Percentiles rank a stretch among this genome's conserved stretches.
phyloP scores from a whole-genome alignment of 305 asterid genomes.

The Plantago lanceolata region DNA sequence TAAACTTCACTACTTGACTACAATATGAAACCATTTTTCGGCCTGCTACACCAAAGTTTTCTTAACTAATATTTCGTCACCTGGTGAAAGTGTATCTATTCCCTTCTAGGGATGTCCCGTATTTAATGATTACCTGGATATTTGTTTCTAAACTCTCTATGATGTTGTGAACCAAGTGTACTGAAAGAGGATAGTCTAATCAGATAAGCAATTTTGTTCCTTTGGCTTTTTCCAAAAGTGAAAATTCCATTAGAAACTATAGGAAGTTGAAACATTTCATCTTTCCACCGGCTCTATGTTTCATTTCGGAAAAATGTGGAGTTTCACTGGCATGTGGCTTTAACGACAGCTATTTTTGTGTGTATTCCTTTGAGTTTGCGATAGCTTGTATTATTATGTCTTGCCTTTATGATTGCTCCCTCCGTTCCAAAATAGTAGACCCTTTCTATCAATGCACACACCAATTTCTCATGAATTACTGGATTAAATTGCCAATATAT shows the following conservation, averaged over 20 bases:
- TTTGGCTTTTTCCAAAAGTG: conserved; percentile 3
- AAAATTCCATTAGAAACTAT: conserved; percentile 5
- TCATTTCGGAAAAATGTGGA: conserved; percentile 8
- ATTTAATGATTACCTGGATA: background rate
- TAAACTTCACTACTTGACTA: conserved; percentile 1
- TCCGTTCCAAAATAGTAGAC: background rate
- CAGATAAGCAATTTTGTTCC: conserved; percentile 12
- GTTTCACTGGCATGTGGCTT: conserved; percentile 11
- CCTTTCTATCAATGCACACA: background rate
- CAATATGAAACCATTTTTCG: conserved; percentile 12
- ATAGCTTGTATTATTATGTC: background rate
- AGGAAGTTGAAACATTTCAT: background rate
- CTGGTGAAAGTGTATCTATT: background rate
- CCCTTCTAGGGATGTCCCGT: background rate
- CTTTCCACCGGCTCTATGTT: conserved; percentile 1
- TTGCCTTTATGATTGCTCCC: background rate
- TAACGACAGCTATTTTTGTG: background rate
- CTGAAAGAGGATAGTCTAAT: background rate
- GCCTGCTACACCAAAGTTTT: conserved; percentile 1
- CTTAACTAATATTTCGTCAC: background rate
- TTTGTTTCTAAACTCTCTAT: background rate
- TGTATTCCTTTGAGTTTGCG: conserved; percentile 14
- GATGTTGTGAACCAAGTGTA: background rate
- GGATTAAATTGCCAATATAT: background rate
- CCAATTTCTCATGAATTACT: background rate